Evolutionary conservation across 495 filamentous ascomycete species (phyloP).

Genomic region (Aspergillus bridgeri): DNA sequence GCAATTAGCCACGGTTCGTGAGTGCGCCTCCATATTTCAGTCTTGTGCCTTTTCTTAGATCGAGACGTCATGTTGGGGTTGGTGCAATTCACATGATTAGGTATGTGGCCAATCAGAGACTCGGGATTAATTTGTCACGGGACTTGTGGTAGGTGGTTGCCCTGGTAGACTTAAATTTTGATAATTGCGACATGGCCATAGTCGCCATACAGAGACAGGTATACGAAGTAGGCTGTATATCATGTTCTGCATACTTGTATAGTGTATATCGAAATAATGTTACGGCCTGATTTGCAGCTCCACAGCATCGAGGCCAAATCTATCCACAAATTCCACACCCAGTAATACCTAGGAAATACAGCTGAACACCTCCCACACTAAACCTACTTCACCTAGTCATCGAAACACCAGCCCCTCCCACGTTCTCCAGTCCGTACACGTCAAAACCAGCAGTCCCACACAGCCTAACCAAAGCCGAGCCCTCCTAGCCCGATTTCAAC

Average conservation of each 20-base stretch:
- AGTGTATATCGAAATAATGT: too few species aligned
- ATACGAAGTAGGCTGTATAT: too few species aligned
- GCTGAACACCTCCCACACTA: too few species aligned
- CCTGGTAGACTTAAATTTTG: too few species aligned
- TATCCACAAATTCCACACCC: too few species aligned
- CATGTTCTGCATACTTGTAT: too few species aligned
- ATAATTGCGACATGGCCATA: too few species aligned
- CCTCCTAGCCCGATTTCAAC: background rate
- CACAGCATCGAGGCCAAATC: too few species aligned
- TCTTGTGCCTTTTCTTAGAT: background rate
- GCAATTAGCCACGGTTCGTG: background rate
- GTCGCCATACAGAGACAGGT: too few species aligned
- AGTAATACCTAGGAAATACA: too few species aligned
- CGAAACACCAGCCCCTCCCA: too few species aligned
- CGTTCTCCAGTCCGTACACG: background rate
- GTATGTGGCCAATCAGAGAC: background rate
- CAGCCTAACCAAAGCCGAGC: background rate
- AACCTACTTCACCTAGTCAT: background rate
- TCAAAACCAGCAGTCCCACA: background rate
- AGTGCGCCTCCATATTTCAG: background rate
- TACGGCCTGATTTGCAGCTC: too few species aligned
- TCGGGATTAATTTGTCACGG: background rate
- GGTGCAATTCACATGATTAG: background rate
- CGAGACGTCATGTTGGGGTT: background rate
- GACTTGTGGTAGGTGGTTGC: background rate